Evolutionary conservation across 371 early-diverging fungal genomes (phyloP).

Genomic region (Rhizopus sp.): DNA sequence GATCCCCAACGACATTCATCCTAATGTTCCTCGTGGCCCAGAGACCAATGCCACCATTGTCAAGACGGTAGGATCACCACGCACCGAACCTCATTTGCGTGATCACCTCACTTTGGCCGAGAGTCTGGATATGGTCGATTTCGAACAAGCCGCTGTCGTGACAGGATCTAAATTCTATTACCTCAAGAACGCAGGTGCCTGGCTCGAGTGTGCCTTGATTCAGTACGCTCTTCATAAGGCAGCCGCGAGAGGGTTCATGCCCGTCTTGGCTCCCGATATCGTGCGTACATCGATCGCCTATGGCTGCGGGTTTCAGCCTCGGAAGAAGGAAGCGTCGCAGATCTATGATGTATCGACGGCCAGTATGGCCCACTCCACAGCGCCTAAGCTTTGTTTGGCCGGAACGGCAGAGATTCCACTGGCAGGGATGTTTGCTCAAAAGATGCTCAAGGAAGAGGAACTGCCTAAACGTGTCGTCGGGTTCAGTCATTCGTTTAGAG

Average conservation of each 20-base stretch:
- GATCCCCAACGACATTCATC: constrained; percentile 76
- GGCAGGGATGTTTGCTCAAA: constrained; percentile 80
- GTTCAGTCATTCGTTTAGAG: constrained; percentile 84
- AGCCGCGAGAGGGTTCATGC: constrained; percentile 68
- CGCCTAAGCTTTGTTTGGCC: constrained; percentile 64
- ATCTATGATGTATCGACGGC: constrained; percentile 70
- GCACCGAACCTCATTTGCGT: constrained; percentile 28
- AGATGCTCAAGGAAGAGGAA: constrained; percentile 53
- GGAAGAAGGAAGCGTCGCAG: constrained; percentile 76
- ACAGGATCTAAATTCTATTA: constrained; percentile 89
- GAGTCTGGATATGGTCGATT: constrained; percentile 74
- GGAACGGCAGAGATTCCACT: constrained; percentile 95
- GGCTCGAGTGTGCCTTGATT: constrained; percentile 84
- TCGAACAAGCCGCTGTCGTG: constrained; percentile 83
- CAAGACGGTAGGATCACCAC: constrained; percentile 46
- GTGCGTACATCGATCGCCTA: constrained; percentile 80
- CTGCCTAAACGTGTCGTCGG: constrained; percentile 79
- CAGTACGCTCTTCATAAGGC: constrained; percentile 89
- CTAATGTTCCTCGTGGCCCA: constrained; percentile 66
- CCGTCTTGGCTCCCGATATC: constrained; percentile 84
- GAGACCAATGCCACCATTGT: constrained; percentile 62
- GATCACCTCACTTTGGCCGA: constrained; percentile 76
- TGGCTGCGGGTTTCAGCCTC: constrained; percentile 91
- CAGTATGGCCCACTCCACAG: constrained; percentile 14
- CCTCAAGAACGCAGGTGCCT: constrained; percentile 78